Evolutionary conservation across 805 yeast species (phyloP), one percentile per base, ranked within the genome.

Genomic region (Pachysolen tannophilus): DNA sequence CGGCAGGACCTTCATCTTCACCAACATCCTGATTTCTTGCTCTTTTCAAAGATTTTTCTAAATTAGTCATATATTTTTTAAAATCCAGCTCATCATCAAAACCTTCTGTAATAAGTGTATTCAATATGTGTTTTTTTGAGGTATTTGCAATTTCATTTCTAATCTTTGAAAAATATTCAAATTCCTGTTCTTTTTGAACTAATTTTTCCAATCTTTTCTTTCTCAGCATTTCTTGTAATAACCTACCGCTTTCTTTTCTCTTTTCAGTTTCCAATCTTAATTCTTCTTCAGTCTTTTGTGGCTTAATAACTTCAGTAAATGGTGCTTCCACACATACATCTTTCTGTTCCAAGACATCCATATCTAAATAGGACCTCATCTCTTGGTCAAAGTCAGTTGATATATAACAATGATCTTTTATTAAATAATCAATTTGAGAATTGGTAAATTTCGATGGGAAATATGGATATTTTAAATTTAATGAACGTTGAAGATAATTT

Each of bases 191-290:
- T 44, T 83, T 82, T 53, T 86, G 86, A 11, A 75, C 65, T 30
- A 85, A 58, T 49, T 84, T 87, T 52, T 90, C 96, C 8, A 77
- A 55, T 37, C 98, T 65, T 44, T 78, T 80, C 49, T 78, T 81
- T 47, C 81, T 87, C 0, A 97, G 97, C 56, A 87, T 96, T 49
- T 85, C 94, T 58, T 92, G 97, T 42, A 94, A 65, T 44, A 94
- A 68, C 43, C 80, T 73, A 7, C 97, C 97, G 43, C 82, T 82
- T 51, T 87, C 96, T 47, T 73, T 71, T 41, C 95, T 70, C 51
- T 81, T 78, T 44, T 82, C 90, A 1, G 88, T 80, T 43, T 83
- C 87, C 18, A 70, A 55, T 15, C 73, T 76, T 18, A 88, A 56
- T 52, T 90, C 97, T 55, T 85, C 95, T 40, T 81, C 92, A 0